Evolutionary conservation across 164 flowering plant species (phyloP), one percentile per base, ranked within the genome.

Genomic region (Euptelea pleiosperma): DNA sequence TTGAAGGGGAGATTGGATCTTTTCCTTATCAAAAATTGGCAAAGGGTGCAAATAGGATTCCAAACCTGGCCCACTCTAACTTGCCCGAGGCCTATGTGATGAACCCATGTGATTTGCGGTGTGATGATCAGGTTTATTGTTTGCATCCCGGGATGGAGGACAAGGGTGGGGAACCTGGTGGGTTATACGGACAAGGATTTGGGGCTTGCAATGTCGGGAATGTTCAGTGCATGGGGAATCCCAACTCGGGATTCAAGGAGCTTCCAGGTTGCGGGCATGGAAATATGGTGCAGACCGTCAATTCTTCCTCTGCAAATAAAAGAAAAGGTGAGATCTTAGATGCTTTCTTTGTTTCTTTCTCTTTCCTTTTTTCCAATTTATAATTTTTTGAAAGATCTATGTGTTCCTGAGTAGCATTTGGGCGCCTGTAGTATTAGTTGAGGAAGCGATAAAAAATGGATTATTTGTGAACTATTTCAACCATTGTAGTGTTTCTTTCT

Each of bases 1-100:
- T 93, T 63, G 99, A 93, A 76, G 99, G 97, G 19, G 99, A 88
- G 66, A 83, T 93, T 69, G 97, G 99, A 25, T 78, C 91, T 28
- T 93, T 93, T 62, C 99, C 99, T 45, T 93, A 90, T 66, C 87
- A 85, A 46, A 84, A 75, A 58, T 1, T 69, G 1, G 49, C 63
- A 6, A 75, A 68, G 60, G 52, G 49, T 39, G 59, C 47, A 9
- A 54, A 46, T 26, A 64, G 57, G 25, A n/a, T 46, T 46, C 49
- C 64, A 33, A 80, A 67, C 64, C 42, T 77, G 45, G 50, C 42
- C 12, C 55, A 67, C 42, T 51, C 64, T 15, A 76, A 59, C 53
- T 24, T 70, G 37, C 53, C 69, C 50, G 71, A 77, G 28, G 71
- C 82, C 0, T 74, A 76, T 70, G 74, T 74, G 43, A 51, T 84